Evolutionary conservation across 768 basidiomycete genomes (phyloP).

Genomic region (Lactarius hatsudake): DNA sequence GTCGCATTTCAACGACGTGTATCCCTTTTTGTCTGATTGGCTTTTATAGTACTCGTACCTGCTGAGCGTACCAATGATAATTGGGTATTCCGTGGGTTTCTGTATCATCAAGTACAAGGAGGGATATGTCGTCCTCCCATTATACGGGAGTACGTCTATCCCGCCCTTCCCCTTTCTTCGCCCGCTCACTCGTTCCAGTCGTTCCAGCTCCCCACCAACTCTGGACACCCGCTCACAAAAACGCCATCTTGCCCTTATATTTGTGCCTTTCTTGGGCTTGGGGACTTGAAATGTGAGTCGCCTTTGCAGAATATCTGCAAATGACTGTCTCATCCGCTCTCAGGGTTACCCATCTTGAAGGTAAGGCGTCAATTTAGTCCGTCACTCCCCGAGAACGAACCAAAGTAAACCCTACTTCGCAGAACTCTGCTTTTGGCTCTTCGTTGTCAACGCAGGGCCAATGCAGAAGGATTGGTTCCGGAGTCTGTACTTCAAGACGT

Average conservation of each 20-base stretch:
- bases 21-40: not conserved
- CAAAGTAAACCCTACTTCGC: constrained; percentile 2
- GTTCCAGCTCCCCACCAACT: constrained; percentile 59
- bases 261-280: constrained; percentile 64
- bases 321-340: not conserved
- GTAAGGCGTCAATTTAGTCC: constrained; percentile 35
- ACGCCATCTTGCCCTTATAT: constrained; percentile 62
- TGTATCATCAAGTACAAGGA: constrained; percentile 70
- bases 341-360: constrained; percentile 80
- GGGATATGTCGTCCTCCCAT: constrained; percentile 51
- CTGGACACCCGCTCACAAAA: constrained; percentile 50
- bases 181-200: constrained; percentile 41
- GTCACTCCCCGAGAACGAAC: not conserved
- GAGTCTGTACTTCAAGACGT: constrained; percentile 69
- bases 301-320: not conserved
- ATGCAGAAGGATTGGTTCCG: constrained; percentile 68
- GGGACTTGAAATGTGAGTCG: constrained; percentile 69
- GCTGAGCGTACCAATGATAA: constrained; percentile 57
- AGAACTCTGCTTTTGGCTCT: constrained; percentile 90
- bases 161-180: too few relatives aligned
- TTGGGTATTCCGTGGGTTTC: constrained; percentile 61
- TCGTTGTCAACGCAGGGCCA: constrained; percentile 65
- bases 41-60: constrained; percentile 66
- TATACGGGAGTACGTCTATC: constrained; percentile 42
- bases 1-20: constrained; percentile 27